Evolutionary conservation across 768 basidiomycete genomes (phyloP), one percentile per base, ranked within the genome.

Genomic region (Kwoniella sp.): DNA sequence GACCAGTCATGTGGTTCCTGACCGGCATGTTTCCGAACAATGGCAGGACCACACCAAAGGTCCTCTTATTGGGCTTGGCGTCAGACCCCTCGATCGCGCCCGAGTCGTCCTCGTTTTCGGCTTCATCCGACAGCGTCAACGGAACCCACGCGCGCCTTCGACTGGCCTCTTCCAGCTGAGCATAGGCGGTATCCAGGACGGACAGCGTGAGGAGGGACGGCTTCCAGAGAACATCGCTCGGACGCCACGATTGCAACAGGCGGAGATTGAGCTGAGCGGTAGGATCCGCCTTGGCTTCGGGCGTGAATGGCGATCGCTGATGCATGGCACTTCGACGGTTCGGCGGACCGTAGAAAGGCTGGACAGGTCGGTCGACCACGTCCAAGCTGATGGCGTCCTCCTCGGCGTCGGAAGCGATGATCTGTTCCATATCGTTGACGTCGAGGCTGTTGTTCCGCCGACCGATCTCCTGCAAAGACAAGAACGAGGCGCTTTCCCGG

Each of bases 221-320:
- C 41, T 54, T 52, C 70, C 70, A 73, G 14, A 63, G 49, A 5
- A 56, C 37, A 50, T 69, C 70, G 37, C 38, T 49, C 6, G 68
- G 67, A 45, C 67, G 41, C 66, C 65, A 69, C 3, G 40, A 47
- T 5, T 28, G 19, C 11, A 60, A 47, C 19, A 53, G 26, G 5
- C 55, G 46, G 29, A 46, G 19, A 44, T 54, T 48, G 28, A 53
- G 52, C 32, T 26, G 53, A 37, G 17, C 6, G 3, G 15, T 11
- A 17, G 23, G 39, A 36, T 54, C 36, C 8, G 25, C n/a, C n/a
- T 20, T 36, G 28, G 32, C 39, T 31, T 38, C 42, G 12, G 34
- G 26, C 4, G 38, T 50, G 36, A 52, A 47, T 6, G 39, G 36
- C n/a, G 48, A 51, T 40, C 34, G 25, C n/a, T 9, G 41, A 15